These are phyloP conservation scores for Hortaea sp. DNA, from an alignment of 2,329 filamentous ascomycete species.

Conservation along the genomic window DNA sequence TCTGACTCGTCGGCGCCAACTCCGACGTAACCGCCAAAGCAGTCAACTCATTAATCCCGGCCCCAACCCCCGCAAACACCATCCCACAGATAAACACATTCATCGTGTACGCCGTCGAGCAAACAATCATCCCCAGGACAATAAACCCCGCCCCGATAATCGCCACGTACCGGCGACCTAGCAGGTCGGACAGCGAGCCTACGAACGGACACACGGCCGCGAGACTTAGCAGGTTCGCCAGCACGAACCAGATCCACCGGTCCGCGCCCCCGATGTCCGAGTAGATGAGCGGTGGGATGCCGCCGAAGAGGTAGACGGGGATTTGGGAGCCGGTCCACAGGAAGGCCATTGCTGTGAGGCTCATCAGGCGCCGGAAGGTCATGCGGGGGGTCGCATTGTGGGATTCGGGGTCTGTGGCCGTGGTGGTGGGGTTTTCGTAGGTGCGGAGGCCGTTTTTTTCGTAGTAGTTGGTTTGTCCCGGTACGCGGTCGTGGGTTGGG, in stretches of 20 bases:
- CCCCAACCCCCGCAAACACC: slow-evolving; percentile 53
- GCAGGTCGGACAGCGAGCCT: slow-evolving; percentile 52
- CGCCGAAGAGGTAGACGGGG: slow-evolving; percentile 40
- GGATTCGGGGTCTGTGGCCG: slow-evolving; percentile 31
- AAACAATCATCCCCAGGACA: slow-evolving; percentile 50
- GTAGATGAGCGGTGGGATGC: slow-evolving; percentile 41
- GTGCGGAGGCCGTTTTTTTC: slow-evolving; percentile 38
- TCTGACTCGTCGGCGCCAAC: slow-evolving; percentile 53
- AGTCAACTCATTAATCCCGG: slow-evolving; percentile 58
- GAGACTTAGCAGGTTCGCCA: slow-evolving; percentile 44
- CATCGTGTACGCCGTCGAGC: slow-evolving; percentile 48
- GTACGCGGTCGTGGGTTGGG: slow-evolving; percentile 27
- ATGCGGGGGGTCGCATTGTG: slow-evolving; percentile 33
- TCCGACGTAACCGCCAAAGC: slow-evolving; percentile 59
- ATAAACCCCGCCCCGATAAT: slow-evolving; percentile 45
- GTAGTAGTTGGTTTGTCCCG: slow-evolving; percentile 33
- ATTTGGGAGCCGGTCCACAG: slow-evolving; percentile 53
- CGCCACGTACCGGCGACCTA: slow-evolving; percentile 52
- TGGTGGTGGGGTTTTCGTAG: slow-evolving; percentile 21
- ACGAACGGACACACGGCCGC: slow-evolving; percentile 53
- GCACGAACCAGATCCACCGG: slow-evolving; percentile 23
- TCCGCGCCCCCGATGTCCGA: slow-evolving; percentile 48
- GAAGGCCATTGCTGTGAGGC: slow-evolving; percentile 48
- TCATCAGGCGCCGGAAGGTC: slow-evolving; percentile 43
- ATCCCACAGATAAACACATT: slow-evolving; percentile 53